Percentiles rank a stretch among this genome's conserved stretches.
These are phyloP conservation scores for Glycine soja DNA, from an alignment of 306 rosid genomes.

Conservation along the genomic window DNA sequence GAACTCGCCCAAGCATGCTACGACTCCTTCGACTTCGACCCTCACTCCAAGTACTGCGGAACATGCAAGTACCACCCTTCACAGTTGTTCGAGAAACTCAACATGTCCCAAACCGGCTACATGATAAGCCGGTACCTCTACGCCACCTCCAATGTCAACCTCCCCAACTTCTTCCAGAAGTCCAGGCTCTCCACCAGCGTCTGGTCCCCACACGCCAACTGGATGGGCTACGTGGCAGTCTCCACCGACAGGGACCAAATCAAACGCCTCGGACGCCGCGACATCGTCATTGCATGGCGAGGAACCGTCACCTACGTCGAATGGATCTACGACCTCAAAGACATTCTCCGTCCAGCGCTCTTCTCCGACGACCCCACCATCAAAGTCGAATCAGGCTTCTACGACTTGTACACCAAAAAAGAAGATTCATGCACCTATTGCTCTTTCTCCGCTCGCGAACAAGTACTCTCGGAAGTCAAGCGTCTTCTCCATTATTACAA, in stretches of 20 bases:
- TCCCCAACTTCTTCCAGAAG: constrained; percentile 76
- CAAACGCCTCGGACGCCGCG: constrained; percentile 66
- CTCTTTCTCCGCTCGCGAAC: constrained; percentile 73
- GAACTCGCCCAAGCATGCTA: constrained; percentile 70
- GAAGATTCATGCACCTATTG: constrained; percentile 60
- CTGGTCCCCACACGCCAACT: constrained; percentile 79
- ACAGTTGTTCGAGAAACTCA: constrained; percentile 58
- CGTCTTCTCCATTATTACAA: constrained; percentile 59
- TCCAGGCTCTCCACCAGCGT: constrained; percentile 51
- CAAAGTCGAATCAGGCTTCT: constrained; percentile 73
- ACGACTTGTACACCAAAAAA: constrained; percentile 69
- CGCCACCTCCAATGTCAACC: constrained; percentile 79
- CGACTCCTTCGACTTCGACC: constrained; percentile 77
- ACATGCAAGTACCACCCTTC: constrained; percentile 69
- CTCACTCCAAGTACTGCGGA: constrained; percentile 75
- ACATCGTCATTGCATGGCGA: constrained; percentile 70
- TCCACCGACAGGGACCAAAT: constrained; percentile 47
- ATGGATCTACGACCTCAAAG: constrained; percentile 74
- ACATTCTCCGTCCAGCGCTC: constrained; percentile 51
- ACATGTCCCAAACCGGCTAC: constrained; percentile 52
- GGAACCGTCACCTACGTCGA: constrained; percentile 81
- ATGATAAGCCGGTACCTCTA: constrained; percentile 68
- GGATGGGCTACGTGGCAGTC: constrained; percentile 80
- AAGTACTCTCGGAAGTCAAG: constrained; percentile 60
- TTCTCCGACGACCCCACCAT: constrained; percentile 51